Base-by-base conservation (phyloP, 1,284 basidiomycete species). In the Microbotryum intermedium region DNA sequence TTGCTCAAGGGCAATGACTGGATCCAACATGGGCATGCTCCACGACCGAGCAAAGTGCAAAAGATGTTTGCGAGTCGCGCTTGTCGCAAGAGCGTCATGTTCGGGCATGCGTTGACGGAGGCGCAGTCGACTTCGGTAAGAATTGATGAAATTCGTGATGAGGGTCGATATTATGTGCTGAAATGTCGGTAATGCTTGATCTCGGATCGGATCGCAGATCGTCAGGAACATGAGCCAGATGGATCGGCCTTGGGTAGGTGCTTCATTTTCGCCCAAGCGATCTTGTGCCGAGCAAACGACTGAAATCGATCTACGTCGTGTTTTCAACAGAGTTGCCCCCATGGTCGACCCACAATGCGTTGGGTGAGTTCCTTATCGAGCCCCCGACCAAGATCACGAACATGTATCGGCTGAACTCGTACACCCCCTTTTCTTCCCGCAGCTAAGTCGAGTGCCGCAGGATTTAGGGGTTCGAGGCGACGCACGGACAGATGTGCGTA, bases 1-100 rank as follows among this genome's bases (percentile, higher is more conserved):
- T 77, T 91, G 34, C 80, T 98, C 43, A 58, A 23, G n/a, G 28
- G 47, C 4, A 43, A 26, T 23, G 29, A 74, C 82, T 84, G 44
- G 90, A 95, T 68, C 79, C 80, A 10, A 84, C 86, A 0, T 76
- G 79, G 86, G 87, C 1, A 83, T 86, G 67, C 87, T 88, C 80
- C 86, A 72, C 86, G 71, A 21, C 70, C 71, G 18, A 54, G 86
- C 10, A 98, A 97, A 74, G 90, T 88, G n/a, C 81, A 92, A 20
- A 80, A 84, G 9, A 97, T 98, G 91, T 97, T 98, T 72, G 95
- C 95, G 0, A 90, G 85, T 80, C 83, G 94, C 47, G 95, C 95
- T 0, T 99, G 95, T 74, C 76, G 95, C 62, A 91, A 88, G 76
- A 97, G 91, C 74, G 85, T 97, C 58, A 98, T 98, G 94, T 83